These are phyloP conservation scores for Pythium periplocum DNA, from an alignment of 352 stramenopile genomes.

Conservation along the genomic window DNA sequence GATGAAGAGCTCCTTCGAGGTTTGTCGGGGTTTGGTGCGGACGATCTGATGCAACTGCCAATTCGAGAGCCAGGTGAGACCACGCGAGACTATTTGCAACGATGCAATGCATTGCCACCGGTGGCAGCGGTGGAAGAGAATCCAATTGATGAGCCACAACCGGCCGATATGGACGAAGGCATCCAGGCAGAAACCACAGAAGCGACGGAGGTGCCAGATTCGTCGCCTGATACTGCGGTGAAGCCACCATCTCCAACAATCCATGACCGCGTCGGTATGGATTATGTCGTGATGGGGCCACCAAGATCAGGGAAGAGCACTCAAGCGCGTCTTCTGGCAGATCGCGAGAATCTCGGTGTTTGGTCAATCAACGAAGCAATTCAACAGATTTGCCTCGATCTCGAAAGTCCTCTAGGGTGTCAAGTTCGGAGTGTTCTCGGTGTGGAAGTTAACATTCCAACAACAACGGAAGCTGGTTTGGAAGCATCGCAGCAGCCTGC, in stretches of 20 bases:
- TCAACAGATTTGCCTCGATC: constrained; percentile 17
- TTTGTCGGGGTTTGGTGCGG: constrained; percentile 45
- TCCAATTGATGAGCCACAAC: not conserved
- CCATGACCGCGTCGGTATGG: constrained; percentile 19
- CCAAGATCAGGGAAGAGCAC: constrained; percentile 75
- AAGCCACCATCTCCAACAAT: too few species aligned
- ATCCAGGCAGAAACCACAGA: not conserved
- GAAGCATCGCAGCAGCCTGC: too few species aligned
- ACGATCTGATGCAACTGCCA: constrained; percentile 68
- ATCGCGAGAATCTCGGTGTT: constrained; percentile 61
- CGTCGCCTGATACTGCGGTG: too few species aligned
- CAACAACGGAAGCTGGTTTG: too few species aligned
- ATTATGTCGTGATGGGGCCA: constrained; percentile 83
- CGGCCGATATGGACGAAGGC: not conserved
- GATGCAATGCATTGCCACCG: constrained; percentile 30
- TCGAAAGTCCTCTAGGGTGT: constrained; percentile 32
- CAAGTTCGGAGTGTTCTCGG: constrained; percentile 29
- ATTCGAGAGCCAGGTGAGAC: constrained; percentile 60
- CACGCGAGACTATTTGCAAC: constrained; percentile 49
- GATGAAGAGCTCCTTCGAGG: constrained; percentile 83
- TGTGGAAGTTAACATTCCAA: constrained; percentile 12
- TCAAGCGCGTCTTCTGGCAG: constrained; percentile 61
- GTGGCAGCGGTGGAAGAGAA: not conserved
- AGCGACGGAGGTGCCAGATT: too few species aligned
- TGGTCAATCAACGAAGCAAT: constrained; percentile 80